Percentiles rank a stretch among this genome's conserved stretches.
These are phyloP conservation scores for Aureobasidium uvarum DNA, from an alignment of 2,329 filamentous ascomycete genomes.

Conservation along the genomic window DNA sequence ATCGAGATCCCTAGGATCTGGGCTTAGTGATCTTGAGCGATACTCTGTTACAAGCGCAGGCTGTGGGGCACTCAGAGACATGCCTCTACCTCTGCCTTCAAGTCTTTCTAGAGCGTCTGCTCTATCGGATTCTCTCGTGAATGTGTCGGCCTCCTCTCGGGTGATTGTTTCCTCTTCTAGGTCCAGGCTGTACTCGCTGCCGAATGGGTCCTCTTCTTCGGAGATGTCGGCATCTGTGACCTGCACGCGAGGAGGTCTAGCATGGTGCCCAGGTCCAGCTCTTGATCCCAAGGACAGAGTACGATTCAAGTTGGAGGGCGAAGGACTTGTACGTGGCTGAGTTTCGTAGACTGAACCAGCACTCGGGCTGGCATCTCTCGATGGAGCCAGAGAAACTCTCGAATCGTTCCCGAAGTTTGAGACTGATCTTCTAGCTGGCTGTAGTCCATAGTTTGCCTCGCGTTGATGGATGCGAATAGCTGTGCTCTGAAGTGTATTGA, in stretches of 20 bases:
- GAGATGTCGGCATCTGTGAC: slow-evolving; percentile 4
- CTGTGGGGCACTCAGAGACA: slow-evolving; percentile 3
- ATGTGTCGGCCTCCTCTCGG: slow-evolving; percentile 7
- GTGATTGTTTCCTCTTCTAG: slow-evolving; percentile 1
- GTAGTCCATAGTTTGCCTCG: slow-evolving; percentile 39
- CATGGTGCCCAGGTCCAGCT: slow-evolving; percentile 17
- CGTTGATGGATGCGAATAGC: slow-evolving; percentile 55
- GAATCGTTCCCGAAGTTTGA: slow-evolving; percentile 37
- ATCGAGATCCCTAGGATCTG: neutral
- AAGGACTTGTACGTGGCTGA: neutral
- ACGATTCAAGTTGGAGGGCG: neutral
- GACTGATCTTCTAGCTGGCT: slow-evolving; percentile 45
- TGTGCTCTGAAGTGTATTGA: slow-evolving; percentile 60
- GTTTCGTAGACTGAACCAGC: slow-evolving; percentile 6
- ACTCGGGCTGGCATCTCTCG: slow-evolving; percentile 7
- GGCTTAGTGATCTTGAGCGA: slow-evolving; percentile 7
- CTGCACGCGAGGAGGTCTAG: slow-evolving; percentile 5
- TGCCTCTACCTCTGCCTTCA: slow-evolving; percentile 1
- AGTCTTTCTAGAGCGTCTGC: neutral
- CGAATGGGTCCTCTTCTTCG: slow-evolving; percentile 10
- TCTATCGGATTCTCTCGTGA: neutral
- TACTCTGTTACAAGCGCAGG: neutral
- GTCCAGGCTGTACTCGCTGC: slow-evolving; percentile 9
- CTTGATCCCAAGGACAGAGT: slow-evolving; percentile 16
- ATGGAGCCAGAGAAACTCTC: neutral